Base-by-base conservation (phyloP, 768 basidiomycete genomes). In the Strobilomyces confusus region DNA sequence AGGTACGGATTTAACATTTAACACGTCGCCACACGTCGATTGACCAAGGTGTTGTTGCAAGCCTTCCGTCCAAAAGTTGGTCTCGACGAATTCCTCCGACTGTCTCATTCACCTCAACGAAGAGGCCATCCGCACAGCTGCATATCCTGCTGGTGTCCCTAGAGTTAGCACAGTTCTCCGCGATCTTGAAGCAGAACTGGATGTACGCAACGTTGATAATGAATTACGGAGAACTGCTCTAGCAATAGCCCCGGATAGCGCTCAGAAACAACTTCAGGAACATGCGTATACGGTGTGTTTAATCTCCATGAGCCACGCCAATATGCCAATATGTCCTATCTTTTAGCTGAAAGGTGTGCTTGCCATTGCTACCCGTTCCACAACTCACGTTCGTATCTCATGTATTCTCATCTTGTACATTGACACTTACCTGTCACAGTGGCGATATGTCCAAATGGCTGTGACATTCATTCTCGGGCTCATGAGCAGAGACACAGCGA, bases 361-460 rank as follows among this genome's bases (percentile, higher is more conserved):
- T 37, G 77, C 77, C 57, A 67, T 88, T 61, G 87, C 86, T 20
- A 62, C 68, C 52, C 74, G 77, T 57, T 76, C 86, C 11, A 77
- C 78, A 19, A 89, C 88, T 44, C 89, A 92, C 70, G 90, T 89
- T 71, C 55, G 84, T 69, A n/a, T 20, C 32, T 52, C 1, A 5
- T 33, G 17, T 40, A 19, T 32, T 56, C 26, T 53, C 29, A 46
- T 48, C 3, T 26, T 48, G 5, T 13, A 15, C 23, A 44, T 38
- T 44, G 49, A 65, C 55, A 50, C 56, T 17, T 19, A 46, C 29
- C 52, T 53, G 17, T 62, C 14, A n/a, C 58, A 92, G 89, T 92
- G 89, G 89, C 77, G 89, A 72, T 92, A 92, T 67, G 75, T 84
- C 0, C 84, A 90, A 74, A 83, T 83, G 60, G 85, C 89, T 9